Conservation (phyloP, 192 early-diverging fungal genomes). For the Obelidium mucronatum region DNA sequence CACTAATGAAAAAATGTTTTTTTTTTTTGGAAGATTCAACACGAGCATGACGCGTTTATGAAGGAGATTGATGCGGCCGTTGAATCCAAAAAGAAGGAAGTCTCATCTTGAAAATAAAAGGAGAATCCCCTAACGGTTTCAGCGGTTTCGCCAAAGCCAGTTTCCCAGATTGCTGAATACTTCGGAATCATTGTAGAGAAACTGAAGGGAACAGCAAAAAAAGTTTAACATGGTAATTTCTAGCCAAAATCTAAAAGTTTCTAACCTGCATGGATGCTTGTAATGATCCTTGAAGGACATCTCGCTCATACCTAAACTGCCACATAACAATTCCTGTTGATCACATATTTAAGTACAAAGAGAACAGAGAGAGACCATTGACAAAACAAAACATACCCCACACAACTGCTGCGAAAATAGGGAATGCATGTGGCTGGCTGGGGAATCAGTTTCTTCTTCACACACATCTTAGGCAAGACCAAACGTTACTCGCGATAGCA, state of each 20-base stretch:
- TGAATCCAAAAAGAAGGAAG: conserved; percentile 32
- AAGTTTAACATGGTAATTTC: not conserved
- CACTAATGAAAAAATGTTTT: no score
- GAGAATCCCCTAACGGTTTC: not conserved
- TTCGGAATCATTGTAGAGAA: conserved; percentile 25
- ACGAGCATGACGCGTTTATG: conserved; percentile 1
- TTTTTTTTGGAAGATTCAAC: no score
- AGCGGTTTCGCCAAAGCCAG: conserved; percentile 9
- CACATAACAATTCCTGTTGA: conserved; percentile 82
- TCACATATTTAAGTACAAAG: not conserved
- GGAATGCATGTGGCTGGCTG: conserved; percentile 82
- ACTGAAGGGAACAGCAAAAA: not conserved
- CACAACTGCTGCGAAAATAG: conserved; percentile 89
- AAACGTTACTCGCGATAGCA: conserved; percentile 91
- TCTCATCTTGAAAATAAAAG: no score
- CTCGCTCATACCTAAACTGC: conserved; percentile 88
- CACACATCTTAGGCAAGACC: conserved; percentile 83
- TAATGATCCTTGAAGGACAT: conserved; percentile 89
- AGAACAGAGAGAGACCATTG: no score
- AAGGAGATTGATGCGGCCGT: conserved; percentile 8
- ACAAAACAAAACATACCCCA: conserved; percentile 80
- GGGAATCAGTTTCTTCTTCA: conserved; percentile 74
- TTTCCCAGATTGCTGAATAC: conserved; percentile 27
- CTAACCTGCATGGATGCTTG: conserved; percentile 90
- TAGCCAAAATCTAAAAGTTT: no score